Evolutionary conservation across 2,329 filamentous ascomycete genomes (phyloP).

Genomic region (Dryadomyces sulphureus): DNA sequence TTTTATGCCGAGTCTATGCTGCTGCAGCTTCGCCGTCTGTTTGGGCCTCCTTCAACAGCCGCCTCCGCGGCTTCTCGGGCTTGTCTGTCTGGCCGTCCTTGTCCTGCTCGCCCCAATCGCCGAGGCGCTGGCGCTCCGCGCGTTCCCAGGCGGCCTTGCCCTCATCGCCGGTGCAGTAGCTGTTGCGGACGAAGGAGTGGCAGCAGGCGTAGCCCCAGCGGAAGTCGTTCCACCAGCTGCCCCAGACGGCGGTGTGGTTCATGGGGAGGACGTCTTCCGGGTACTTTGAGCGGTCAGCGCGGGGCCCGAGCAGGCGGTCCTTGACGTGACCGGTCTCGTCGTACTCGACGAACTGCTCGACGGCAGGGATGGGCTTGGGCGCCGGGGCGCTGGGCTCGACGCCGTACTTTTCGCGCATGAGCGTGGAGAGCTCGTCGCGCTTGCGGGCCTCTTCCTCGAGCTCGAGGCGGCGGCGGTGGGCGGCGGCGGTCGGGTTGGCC

Average conservation of each 20-base stretch:
- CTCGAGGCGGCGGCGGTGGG: constrained; percentile 69
- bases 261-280: constrained; percentile 73
- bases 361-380: constrained; percentile 38
- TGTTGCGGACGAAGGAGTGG: constrained; percentile 87
- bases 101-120: constrained; percentile 22
- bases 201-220: constrained; percentile 95
- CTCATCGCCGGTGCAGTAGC: constrained; percentile 88
- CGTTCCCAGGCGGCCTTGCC: constrained; percentile 71
- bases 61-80: not conserved
- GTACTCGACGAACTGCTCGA: constrained; percentile 84
- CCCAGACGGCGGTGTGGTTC: constrained; percentile 89
- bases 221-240: constrained; percentile 94
- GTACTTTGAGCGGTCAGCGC: constrained; percentile 76
- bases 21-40: not conserved
- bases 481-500: constrained; percentile 89
- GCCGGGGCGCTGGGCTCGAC: constrained; percentile 12
- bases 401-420: constrained; percentile 72
- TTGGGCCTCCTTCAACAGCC: too few species aligned
- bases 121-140: constrained; percentile 46
- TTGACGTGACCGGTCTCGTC: constrained; percentile 84
- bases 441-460: constrained; percentile 56
- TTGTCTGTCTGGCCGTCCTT: not conserved
- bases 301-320: constrained; percentile 61
- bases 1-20: not conserved
- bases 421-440: constrained; percentile 51